These are phyloP conservation scores for Eremomyces bilateralis DNA, from an alignment of 495 filamentous ascomycete species.

Conservation along the genomic window DNA sequence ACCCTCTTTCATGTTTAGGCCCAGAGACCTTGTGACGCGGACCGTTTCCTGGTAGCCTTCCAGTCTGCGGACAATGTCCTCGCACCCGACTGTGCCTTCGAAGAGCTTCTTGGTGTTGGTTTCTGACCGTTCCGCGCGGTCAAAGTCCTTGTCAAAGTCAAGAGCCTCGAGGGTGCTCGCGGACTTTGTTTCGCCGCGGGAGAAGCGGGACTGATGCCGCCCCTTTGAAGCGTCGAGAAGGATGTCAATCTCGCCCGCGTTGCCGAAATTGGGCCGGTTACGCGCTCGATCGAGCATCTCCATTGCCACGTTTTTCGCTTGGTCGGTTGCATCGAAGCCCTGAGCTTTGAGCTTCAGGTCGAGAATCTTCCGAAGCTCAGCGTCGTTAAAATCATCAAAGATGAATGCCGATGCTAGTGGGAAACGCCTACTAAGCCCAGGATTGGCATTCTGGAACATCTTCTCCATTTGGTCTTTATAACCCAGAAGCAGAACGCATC, in stretches of 20 bases:
- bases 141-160: slow-evolving; percentile 50
- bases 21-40: slow-evolving; percentile 24
- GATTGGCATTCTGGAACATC: slow-evolving; percentile 69
- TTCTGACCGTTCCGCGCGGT: slow-evolving; percentile 27
- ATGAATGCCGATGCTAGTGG: slow-evolving; percentile 38
- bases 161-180: slow-evolving; percentile 26
- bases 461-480: slow-evolving; percentile 55
- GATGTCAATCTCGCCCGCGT: slow-evolving; percentile 44
- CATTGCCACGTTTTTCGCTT: slow-evolving; percentile 25
- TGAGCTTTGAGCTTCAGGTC: slow-evolving; percentile 31
- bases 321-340: slow-evolving; percentile 22
- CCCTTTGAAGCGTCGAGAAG: slow-evolving; percentile 37
- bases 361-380: slow-evolving; percentile 34
- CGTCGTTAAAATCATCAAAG: slow-evolving; percentile 48
- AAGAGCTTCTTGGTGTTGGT: slow-evolving; percentile 38
- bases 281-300: slow-evolving; percentile 29
- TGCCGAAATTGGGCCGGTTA: slow-evolving; percentile 36
- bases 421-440: slow-evolving; percentile 49
- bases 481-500: slow-evolving; percentile 55
- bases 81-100: slow-evolving; percentile 41
- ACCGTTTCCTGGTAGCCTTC: slow-evolving; percentile 37
- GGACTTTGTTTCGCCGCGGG: slow-evolving; percentile 5
- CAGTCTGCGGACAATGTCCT: slow-evolving; percentile 34
- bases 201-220: slow-evolving; percentile 30
- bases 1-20: slow-evolving; percentile 33